Conservation (phyloP, 805 yeast genomes). For the Kodamaea fukazawae region DNA sequence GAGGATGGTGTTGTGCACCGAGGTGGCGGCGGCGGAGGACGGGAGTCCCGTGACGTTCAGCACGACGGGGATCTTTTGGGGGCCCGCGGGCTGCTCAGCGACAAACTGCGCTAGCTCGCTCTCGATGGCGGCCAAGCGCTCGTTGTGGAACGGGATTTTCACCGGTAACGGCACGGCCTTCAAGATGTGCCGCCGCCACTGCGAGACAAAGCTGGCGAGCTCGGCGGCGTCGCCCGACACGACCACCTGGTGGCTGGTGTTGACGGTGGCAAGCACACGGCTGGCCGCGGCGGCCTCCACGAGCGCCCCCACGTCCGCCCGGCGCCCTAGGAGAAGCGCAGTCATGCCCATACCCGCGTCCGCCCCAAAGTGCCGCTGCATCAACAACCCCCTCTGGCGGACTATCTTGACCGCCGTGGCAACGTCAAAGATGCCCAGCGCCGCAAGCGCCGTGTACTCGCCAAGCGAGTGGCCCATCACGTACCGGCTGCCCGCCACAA, state of each 20-base stretch:
- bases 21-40: slow-evolving; percentile 18
- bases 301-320: not conserved
- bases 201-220: slow-evolving; percentile 22
- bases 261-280: slow-evolving; percentile 47
- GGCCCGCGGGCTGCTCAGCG: slow-evolving; percentile 1
- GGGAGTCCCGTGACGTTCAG: slow-evolving; percentile 35
- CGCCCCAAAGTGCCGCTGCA: slow-evolving; percentile 25
- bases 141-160: slow-evolving; percentile 51
- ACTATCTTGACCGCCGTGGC: slow-evolving; percentile 41
- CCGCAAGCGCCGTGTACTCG: slow-evolving; percentile 44
- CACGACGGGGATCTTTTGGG: slow-evolving; percentile 32
- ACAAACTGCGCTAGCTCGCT: slow-evolving; percentile 25
- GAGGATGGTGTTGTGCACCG: slow-evolving; percentile 31
- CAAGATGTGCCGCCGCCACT: slow-evolving; percentile 15
- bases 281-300: not conserved
- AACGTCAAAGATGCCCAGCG: slow-evolving; percentile 34
- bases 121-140: slow-evolving; percentile 37
- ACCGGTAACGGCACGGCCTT: slow-evolving; percentile 39
- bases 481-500: slow-evolving; percentile 15
- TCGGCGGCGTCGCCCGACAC: slow-evolving; percentile 39
- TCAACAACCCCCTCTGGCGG: slow-evolving; percentile 41
- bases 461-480: slow-evolving; percentile 52
- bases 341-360: slow-evolving; percentile 8
- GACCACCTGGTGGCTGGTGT: slow-evolving; percentile 42
- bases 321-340: slow-evolving; percentile 9